Evolutionary conservation across 208 protist species (phyloP), one percentile per base, ranked within the genome.

Genomic region (Acanthamoeba triangularis): DNA sequence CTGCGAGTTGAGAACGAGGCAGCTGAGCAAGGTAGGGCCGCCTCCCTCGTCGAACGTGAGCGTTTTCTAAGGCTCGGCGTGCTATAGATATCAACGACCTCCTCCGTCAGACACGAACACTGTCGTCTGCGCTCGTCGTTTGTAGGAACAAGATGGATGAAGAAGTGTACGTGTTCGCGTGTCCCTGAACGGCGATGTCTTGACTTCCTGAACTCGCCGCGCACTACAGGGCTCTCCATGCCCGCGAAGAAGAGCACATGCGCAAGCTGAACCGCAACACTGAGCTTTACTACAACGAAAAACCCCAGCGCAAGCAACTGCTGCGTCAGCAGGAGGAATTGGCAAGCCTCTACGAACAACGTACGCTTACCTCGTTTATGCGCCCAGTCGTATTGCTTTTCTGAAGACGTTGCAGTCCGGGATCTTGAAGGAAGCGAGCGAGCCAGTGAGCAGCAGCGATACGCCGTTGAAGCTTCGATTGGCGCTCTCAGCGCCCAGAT

Each of bases 201-300:
- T 85, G 41, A 47, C 11, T 47, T 47, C 3, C 41, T 47, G 5
- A 47, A 47, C 41, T 47, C 41, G 3, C 41, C 41, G 41, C 41
- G 41, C 41, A 47, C 25, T 23, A 33, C 13, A 85, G 76, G 11
- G 76, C 35, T 30, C 25, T 85, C 76, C 44, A 41, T 56, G 44
- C 47, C 54, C 37, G 76, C 28, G 76, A 85, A 33, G 44, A 37
- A 18, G 76, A 85, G 76, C 76, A 44, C 76, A n/a, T 85, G 47
- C 37, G n/a, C 28, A 10, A 85, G 44, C 14, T 85, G 25, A 85
- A 85, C 30, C 25, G 11, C 18, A 35, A 6, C 14, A 85, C 76
- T 30, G 76, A 49, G 25, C 35, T 28, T 25, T 85, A 85, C 76
- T 59, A 56, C 18, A 49, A 85, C 28, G n/a, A 33, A 0, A 85